These are phyloP conservation scores for Leccinum aurantiacum DNA, from an alignment of 768 basidiomycete genomes.

Conservation along the genomic window DNA sequence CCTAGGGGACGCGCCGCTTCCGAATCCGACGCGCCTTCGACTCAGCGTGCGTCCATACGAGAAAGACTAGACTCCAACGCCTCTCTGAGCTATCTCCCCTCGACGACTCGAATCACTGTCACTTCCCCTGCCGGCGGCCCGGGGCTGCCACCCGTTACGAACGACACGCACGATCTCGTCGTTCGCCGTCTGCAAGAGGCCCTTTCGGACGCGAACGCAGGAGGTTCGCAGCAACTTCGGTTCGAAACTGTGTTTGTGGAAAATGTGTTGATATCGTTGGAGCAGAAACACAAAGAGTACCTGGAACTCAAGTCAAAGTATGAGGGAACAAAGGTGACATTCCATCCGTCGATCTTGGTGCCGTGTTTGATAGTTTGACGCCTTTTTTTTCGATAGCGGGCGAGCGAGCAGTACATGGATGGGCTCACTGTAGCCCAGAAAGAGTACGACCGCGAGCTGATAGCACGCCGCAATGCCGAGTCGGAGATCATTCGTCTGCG, in stretches of 20 bases:
- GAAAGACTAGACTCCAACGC: constrained; percentile 29
- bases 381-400: constrained; percentile 52
- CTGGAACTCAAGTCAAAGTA: constrained; percentile 69
- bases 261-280: constrained; percentile 63
- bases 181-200: constrained; percentile 58
- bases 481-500: constrained; percentile 86
- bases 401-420: constrained; percentile 89
- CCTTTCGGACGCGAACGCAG: constrained; percentile 57
- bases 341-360: neutral
- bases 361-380: constrained; percentile 1
- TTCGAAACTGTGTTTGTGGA: constrained; percentile 77
- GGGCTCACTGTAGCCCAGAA: constrained; percentile 90
- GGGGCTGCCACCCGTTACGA: constrained; percentile 24
- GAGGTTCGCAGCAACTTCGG: constrained; percentile 58
- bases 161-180: constrained; percentile 47
- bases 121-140: constrained; percentile 41
- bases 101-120: constrained; percentile 42
- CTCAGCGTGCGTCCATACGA: constrained; percentile 11
- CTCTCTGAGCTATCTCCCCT: constrained; percentile 16
- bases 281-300: constrained; percentile 61
- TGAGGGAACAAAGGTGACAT: constrained; percentile 84
- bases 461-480: constrained; percentile 86
- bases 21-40: constrained; percentile 28
- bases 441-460: constrained; percentile 91
- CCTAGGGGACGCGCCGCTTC: constrained; percentile 32